A percentile compares a stretch with the other conserved stretches of the same genome.
Conservation (phyloP, 2,329 filamentous ascomycete genomes). For the Fusarium anthophilum region DNA sequence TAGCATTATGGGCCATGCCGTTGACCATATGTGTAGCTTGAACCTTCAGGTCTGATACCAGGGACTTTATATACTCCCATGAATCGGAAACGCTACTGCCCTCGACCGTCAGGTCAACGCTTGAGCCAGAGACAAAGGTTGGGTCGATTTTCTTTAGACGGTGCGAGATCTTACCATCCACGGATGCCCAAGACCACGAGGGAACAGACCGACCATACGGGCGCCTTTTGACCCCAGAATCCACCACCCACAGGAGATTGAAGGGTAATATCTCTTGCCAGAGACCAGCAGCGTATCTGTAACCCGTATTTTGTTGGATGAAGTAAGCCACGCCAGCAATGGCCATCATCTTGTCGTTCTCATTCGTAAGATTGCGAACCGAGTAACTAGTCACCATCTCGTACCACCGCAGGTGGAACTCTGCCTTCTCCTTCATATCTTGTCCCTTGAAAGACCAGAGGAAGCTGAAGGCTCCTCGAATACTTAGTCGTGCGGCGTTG, state of each 20-base stretch:
- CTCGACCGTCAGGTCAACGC: fast-evolving
- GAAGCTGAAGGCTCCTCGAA: fast-evolving
- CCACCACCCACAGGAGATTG: neutral
- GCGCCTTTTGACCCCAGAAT: neutral
- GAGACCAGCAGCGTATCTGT: neutral
- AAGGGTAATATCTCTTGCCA: neutral
- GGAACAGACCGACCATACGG: neutral
- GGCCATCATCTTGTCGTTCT: neutral
- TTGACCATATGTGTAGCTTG: neutral
- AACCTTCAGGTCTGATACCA: fast-evolving
- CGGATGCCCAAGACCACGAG: neutral
- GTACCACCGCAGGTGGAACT: neutral
- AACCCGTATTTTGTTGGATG: fast-evolving
- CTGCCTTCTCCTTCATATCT: neutral
- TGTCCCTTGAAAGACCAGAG: neutral
- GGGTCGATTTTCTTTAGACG: fast-evolving
- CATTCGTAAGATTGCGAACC: neutral
- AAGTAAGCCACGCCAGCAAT: neutral
- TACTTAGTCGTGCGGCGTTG: fast-evolving
- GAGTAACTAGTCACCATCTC: neutral
- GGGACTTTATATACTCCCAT: neutral
- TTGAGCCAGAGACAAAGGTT: fast-evolving
- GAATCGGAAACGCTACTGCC: fast-evolving
- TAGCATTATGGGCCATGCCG: neutral
- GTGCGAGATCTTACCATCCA: neutral